phyloP scores from a whole-genome alignment of 2,329 filamentous ascomycete species.

The Alternaria solani region DNA sequence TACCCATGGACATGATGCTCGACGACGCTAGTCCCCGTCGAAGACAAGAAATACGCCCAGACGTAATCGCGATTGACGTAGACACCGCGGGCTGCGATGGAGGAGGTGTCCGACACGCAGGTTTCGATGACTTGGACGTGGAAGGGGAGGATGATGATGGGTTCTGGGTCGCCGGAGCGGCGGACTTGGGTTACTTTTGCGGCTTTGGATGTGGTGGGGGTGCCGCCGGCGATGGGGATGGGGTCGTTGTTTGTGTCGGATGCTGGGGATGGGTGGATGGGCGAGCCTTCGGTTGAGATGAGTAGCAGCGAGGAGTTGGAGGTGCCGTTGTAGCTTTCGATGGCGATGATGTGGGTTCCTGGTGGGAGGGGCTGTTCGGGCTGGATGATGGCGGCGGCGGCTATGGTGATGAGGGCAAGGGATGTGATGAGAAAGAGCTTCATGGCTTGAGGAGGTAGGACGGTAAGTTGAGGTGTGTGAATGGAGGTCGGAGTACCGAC shows the following conservation, averaged over 20 bases:
- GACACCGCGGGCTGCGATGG: neutral
- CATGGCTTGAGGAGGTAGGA: conserved; percentile 1
- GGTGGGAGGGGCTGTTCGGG: neutral
- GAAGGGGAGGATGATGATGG: conserved; percentile 27
- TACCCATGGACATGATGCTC: conserved; percentile 12
- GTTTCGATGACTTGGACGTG: conserved; percentile 18
- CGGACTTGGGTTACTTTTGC: conserved; percentile 2
- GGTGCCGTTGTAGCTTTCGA: neutral
- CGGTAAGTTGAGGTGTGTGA: neutral
- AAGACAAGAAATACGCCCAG: neutral
- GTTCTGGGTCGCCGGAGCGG: neutral
- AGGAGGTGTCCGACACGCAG: neutral
- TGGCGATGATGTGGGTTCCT: neutral
- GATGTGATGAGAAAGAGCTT: conserved; percentile 2
- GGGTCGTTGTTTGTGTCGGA: too few relatives aligned
- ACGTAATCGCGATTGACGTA: neutral
- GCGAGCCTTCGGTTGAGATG: neutral
- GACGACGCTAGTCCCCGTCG: neutral
- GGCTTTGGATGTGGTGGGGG: neutral
- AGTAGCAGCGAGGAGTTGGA: neutral
- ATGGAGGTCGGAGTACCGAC: neutral
- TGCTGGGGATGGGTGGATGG: neutral
- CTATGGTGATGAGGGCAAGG: neutral
- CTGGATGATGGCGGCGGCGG: neutral
- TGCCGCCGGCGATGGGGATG: neutral